Evolutionary conservation across 495 filamentous ascomycete genomes (phyloP).

Genomic region (Neurospora tetrasperma): DNA sequence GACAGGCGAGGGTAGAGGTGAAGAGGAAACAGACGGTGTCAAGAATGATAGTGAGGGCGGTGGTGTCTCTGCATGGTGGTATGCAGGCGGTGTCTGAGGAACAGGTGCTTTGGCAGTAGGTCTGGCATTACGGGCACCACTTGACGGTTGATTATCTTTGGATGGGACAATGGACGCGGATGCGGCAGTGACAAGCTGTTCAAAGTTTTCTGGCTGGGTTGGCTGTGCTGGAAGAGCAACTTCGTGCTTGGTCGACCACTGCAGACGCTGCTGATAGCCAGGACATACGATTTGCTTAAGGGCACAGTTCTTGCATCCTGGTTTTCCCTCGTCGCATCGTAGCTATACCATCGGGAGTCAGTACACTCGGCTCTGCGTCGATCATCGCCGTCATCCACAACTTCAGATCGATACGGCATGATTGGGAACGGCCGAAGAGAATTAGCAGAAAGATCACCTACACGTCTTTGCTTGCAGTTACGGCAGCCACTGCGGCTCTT

Average conservation of each 20-base stretch:
- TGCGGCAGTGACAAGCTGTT: constrained; percentile 21
- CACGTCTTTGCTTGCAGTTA: constrained; percentile 24
- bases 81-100: not conserved
- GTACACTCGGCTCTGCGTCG: not conserved
- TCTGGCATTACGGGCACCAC: not conserved
- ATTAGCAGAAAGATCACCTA: constrained; percentile 9
- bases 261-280: constrained; percentile 26
- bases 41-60: constrained; percentile 4
- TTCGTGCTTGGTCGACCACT: constrained; percentile 29
- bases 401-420: not conserved
- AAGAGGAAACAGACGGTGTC: not conserved
- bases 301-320: constrained; percentile 20
- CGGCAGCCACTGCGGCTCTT: constrained; percentile 26
- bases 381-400: not conserved
- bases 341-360: constrained; percentile 9
- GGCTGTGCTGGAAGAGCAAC: constrained; percentile 7
- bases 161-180: constrained; percentile 18
- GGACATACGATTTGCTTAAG: constrained; percentile 24
- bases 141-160: not conserved
- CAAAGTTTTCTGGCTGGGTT: constrained; percentile 21
- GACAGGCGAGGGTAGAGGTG: constrained; percentile 3
- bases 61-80: not conserved
- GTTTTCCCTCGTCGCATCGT: constrained; percentile 25
- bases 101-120: not conserved
- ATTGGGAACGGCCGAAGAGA: not conserved